These are phyloP conservation scores for Pseudocercospora musae DNA, from an alignment of 2,329 filamentous ascomycete genomes.

Conservation along the genomic window DNA sequence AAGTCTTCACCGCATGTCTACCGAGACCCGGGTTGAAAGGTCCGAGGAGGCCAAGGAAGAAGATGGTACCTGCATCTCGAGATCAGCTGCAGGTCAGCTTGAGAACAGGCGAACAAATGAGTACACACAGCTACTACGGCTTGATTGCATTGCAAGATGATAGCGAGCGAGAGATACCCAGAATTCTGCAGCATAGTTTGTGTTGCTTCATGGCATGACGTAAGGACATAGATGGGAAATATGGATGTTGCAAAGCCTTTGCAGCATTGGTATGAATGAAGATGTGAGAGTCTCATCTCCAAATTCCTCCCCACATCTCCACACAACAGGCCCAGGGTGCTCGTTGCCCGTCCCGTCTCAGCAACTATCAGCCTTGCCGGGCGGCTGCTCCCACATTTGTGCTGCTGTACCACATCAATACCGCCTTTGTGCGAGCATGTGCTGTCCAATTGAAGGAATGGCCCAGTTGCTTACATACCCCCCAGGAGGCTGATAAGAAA, in stretches of 20 bases:
- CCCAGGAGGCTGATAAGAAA: too few relatives aligned
- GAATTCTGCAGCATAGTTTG: neutral
- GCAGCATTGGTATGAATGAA: neutral
- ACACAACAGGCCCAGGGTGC: too few relatives aligned
- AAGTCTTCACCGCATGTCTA: neutral
- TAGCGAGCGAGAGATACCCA: slow-evolving; percentile 6
- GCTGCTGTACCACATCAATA: too few relatives aligned
- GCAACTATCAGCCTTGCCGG: neutral
- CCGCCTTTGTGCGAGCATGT: too few relatives aligned
- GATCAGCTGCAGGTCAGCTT: slow-evolving; percentile 1
- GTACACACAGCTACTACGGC: neutral
- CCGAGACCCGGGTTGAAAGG: too few relatives aligned
- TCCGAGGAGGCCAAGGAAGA: neutral
- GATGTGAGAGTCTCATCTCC: neutral
- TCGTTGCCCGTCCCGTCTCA: neutral
- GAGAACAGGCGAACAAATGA: neutral
- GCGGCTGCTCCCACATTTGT: too few relatives aligned
- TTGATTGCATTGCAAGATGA: slow-evolving; percentile 12
- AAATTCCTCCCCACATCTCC: too few relatives aligned
- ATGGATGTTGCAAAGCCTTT: neutral
- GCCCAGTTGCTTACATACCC: too few relatives aligned
- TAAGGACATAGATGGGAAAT: neutral
- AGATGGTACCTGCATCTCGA: neutral
- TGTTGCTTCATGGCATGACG: neutral
- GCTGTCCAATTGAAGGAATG: too few relatives aligned